Conservation (phyloP, 2,329 filamentous ascomycete species). For the Trichophyton rubrum region DNA sequence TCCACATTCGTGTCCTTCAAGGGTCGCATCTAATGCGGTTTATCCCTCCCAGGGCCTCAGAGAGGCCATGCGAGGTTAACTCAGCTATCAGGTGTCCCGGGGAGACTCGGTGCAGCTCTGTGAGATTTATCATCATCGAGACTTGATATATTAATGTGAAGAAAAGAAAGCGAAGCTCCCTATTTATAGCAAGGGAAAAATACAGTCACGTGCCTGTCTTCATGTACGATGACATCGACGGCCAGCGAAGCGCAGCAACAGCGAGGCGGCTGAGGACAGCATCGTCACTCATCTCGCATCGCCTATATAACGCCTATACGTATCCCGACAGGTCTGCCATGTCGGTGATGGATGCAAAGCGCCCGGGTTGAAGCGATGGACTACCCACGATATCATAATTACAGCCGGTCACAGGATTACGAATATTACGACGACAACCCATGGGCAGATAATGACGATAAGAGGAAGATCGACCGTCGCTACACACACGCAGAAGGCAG, state of each 20-base stretch:
- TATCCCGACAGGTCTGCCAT: background rate
- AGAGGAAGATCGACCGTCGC: background rate
- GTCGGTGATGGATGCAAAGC: background rate
- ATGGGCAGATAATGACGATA: slow-evolving; percentile 4
- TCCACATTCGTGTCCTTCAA: slow-evolving; percentile 24
- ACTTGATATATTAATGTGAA: slow-evolving; percentile 8
- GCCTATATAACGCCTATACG: background rate
- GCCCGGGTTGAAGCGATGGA: background rate
- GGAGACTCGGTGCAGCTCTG: slow-evolving; percentile 23
- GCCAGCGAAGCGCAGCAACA: background rate
- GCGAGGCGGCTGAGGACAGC: background rate
- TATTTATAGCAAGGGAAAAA: background rate
- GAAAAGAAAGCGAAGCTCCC: no score
- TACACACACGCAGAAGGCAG: background rate
- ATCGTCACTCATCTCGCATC: background rate
- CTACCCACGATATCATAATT: slow-evolving; percentile 1
- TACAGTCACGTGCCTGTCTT: background rate
- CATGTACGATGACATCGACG: slow-evolving; percentile 3
- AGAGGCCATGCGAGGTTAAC: slow-evolving; percentile 22
- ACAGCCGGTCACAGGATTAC: slow-evolving; percentile 1
- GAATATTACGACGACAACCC: slow-evolving; percentile 2
- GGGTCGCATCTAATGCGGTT: slow-evolving; percentile 17
- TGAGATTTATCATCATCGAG: slow-evolving; percentile 32
- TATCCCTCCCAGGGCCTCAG: slow-evolving; percentile 23
- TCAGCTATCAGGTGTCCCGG: slow-evolving; percentile 20